Conservation (phyloP, 768 basidiomycete species). For the Strobilomyces dryophilus region DNA sequence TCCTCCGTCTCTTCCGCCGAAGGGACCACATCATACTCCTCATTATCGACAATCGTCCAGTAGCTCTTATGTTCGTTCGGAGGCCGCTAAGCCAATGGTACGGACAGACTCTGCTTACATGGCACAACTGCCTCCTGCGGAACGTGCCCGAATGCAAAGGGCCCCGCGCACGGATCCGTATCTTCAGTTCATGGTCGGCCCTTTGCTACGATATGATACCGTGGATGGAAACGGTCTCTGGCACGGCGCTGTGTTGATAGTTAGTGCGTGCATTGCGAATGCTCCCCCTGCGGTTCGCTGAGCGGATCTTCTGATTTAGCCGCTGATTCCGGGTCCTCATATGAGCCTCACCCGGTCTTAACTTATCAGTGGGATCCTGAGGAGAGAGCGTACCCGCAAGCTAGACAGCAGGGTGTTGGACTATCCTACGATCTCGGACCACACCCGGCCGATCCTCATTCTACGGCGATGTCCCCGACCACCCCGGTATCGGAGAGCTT, state of each 20-base stretch:
- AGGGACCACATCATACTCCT: slow-evolving; percentile 28
- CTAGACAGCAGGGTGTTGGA: slow-evolving; percentile 24
- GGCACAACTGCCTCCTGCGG: slow-evolving; percentile 53
- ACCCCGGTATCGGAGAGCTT: slow-evolving; percentile 1
- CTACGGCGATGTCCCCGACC: slow-evolving; percentile 37
- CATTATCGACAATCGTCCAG: slow-evolving; percentile 6
- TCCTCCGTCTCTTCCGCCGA: slow-evolving; percentile 42
- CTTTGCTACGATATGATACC: slow-evolving; percentile 87
- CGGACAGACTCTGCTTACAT: slow-evolving; percentile 32
- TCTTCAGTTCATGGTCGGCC: slow-evolving; percentile 89
- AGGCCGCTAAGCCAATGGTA: slow-evolving; percentile 1
- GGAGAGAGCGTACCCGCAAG: slow-evolving; percentile 17
- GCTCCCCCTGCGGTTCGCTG: background rate
- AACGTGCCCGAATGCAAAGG: slow-evolving; percentile 57
- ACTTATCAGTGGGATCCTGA: slow-evolving; percentile 75
- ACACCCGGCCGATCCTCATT: slow-evolving; percentile 73
- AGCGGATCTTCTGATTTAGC: slow-evolving; percentile 36
- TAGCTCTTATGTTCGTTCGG: slow-evolving; percentile 21
- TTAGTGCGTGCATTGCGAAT: slow-evolving; percentile 57
- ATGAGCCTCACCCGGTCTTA: slow-evolving; percentile 68
- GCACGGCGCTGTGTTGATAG: slow-evolving; percentile 85
- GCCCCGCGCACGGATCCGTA: slow-evolving; percentile 73
- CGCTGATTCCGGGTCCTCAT: slow-evolving; percentile 72
- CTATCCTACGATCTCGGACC: slow-evolving; percentile 54
- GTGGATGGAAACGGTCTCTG: slow-evolving; percentile 74